phyloP scores from a whole-genome alignment of 140 eudicot genomes.

The Erigeron philadelphicus region DNA sequence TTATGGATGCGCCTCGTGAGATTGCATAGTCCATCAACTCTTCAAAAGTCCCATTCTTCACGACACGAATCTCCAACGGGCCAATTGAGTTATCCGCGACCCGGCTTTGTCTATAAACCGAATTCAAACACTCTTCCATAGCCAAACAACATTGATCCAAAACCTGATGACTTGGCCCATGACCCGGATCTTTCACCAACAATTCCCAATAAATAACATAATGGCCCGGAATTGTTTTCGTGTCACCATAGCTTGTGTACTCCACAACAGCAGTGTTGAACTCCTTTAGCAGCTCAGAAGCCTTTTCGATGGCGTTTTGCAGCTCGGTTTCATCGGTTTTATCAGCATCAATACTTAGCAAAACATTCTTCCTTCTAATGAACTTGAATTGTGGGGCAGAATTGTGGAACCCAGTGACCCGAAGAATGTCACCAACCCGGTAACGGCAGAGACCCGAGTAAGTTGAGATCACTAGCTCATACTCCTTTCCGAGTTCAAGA shows the following conservation, averaged over 20 bases:
- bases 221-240: conserved; percentile 53
- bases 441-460: conserved; percentile 53
- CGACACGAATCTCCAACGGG: conserved; percentile 54
- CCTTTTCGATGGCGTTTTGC: conserved; percentile 47
- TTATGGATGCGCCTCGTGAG: conserved; percentile 51
- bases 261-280: conserved; percentile 44
- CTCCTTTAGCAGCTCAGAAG: conserved; percentile 36
- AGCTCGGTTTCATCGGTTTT: conserved; percentile 54
- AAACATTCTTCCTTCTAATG: conserved; percentile 48
- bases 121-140: conserved; percentile 51
- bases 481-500: conserved; percentile 52
- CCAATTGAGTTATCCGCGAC: conserved; percentile 58
- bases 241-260: conserved; percentile 58
- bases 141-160: conserved; percentile 45
- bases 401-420: conserved; percentile 54
- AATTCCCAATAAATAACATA: conserved; percentile 56
- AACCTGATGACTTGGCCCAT: conserved; percentile 31
- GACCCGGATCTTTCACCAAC: conserved; percentile 37
- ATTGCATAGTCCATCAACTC: conserved; percentile 60
- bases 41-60: conserved; percentile 52
- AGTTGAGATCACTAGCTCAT: conserved; percentile 49
- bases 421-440: conserved; percentile 56
- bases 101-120: conserved; percentile 54
- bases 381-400: conserved; percentile 56
- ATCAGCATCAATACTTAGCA: conserved; percentile 50